A percentile compares a stretch with the other conserved stretches of the same genome.
Conservation (phyloP, 2,329 filamentous ascomycete genomes). For the Ilyonectria destructans region DNA sequence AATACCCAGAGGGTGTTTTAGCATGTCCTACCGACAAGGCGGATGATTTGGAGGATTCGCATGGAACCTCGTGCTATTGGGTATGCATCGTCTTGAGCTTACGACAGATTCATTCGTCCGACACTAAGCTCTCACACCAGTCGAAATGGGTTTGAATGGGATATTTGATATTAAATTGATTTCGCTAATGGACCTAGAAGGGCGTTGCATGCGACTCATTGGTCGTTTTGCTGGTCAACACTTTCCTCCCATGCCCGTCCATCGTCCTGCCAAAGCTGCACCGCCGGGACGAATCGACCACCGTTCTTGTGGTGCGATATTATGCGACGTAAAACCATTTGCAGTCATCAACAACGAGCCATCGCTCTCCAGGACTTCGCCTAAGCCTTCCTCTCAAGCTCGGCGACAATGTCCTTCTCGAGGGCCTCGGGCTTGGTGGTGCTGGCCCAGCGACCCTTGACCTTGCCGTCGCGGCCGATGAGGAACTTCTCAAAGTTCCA, state of each 20-base stretch:
- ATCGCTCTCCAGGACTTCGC: neutral
- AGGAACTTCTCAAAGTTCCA: constrained; percentile 99
- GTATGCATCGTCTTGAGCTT: neutral
- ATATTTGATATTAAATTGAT: constrained; percentile 1
- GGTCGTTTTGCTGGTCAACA: neutral
- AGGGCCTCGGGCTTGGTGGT: constrained; percentile 88
- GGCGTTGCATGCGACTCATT: neutral
- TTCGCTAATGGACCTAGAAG: neutral
- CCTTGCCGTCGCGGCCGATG: constrained; percentile 86
- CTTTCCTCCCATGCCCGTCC: neutral
- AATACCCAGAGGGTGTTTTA: neutral
- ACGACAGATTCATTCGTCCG: neutral
- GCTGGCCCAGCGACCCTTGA: constrained; percentile 90
- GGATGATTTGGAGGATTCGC: neutral
- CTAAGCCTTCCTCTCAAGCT: constrained; percentile 63
- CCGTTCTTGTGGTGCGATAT: neutral
- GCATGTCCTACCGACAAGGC: neutral
- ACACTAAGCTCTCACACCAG: too few relatives aligned
- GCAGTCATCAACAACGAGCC: neutral
- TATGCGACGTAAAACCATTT: neutral
- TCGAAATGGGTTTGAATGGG: neutral
- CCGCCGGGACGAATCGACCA: neutral
- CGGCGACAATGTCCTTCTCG: constrained; percentile 82
- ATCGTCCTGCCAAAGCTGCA: neutral
- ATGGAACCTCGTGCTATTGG: neutral